Conservation (phyloP, 805 yeast species). For the Candida namnaoensis region DNA sequence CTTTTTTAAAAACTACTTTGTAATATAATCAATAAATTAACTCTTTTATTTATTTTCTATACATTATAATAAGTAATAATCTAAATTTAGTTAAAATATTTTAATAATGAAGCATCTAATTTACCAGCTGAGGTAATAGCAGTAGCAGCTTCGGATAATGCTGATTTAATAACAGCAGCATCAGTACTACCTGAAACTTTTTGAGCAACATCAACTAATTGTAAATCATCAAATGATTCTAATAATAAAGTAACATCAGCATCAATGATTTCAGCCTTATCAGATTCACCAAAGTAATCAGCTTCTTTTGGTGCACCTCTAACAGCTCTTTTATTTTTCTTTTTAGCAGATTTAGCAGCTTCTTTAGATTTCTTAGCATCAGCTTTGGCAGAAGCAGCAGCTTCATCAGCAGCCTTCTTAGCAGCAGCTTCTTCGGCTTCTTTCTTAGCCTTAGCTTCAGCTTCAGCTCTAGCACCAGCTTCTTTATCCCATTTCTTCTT, state of each 20-base stretch:
- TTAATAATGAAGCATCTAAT: conserved; percentile 41
- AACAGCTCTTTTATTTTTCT: conserved; percentile 89
- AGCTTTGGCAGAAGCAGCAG: conserved; percentile 52
- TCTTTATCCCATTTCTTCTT: conserved; percentile 95
- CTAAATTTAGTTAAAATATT: conserved; percentile 31
- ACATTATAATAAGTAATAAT: too few relatives aligned
- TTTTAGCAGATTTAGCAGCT: conserved; percentile 80
- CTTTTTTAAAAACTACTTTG: too few relatives aligned
- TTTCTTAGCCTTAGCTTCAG: conserved; percentile 81
- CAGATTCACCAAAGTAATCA: conserved; percentile 77
- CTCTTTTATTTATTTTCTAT: too few relatives aligned
- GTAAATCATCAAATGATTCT: conserved; percentile 72
- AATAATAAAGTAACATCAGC: conserved; percentile 74
- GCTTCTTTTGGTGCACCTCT: conserved; percentile 79
- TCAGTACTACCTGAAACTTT: conserved; percentile 47
- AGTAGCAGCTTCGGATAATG: conserved; percentile 46
- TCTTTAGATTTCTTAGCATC: conserved; percentile 93
- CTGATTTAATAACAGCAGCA: conserved; percentile 48
- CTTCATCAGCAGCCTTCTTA: conserved; percentile 67
- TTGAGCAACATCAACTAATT: conserved; percentile 66
- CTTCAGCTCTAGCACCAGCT: conserved; percentile 95
- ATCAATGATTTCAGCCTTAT: conserved; percentile 57
- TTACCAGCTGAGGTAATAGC: conserved; percentile 46
- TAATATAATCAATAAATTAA: too few relatives aligned
- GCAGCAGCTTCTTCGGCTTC: conserved; percentile 84